Evolutionary conservation across 1,139 yeast genomes (phyloP).

Genomic region (Diutina catenulata): DNA sequence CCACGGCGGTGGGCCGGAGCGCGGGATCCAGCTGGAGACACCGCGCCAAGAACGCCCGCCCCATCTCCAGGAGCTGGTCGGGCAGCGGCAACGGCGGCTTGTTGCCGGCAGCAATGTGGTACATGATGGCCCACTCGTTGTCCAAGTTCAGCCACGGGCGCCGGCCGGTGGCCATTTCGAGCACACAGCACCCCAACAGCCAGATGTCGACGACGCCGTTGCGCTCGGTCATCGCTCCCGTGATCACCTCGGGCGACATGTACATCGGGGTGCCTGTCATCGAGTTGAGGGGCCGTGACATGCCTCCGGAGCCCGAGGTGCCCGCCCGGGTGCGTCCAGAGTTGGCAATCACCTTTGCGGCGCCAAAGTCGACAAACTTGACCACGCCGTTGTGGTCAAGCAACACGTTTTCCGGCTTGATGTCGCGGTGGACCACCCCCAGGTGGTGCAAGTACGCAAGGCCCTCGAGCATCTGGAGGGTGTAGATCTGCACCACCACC

Average conservation of each 20-base stretch:
- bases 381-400: slow-evolving; percentile 88
- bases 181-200: slow-evolving; percentile 74
- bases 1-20: slow-evolving; percentile 74
- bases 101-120: slow-evolving; percentile 94
- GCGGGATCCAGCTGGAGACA: slow-evolving; percentile 80
- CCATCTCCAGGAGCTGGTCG: slow-evolving; percentile 68
- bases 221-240: slow-evolving; percentile 57
- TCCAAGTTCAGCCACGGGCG: slow-evolving; percentile 88
- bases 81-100: slow-evolving; percentile 73
- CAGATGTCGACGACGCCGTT: slow-evolving; percentile 75
- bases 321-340: slow-evolving; percentile 36
- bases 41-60: slow-evolving; percentile 57
- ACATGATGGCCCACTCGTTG: slow-evolving; percentile 98
- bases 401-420: slow-evolving; percentile 88
- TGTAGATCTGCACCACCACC: slow-evolving; percentile 79
- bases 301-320: slow-evolving; percentile 6
- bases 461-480: slow-evolving; percentile 91
- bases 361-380: slow-evolving; percentile 94
- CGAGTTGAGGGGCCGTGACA: slow-evolving; percentile 23
- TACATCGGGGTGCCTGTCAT: slow-evolving; percentile 99
- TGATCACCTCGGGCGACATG: slow-evolving; percentile 95
- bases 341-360: slow-evolving; percentile 87
- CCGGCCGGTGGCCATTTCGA: slow-evolving; percentile 76
- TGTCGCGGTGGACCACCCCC: slow-evolving; percentile 95
- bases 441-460: slow-evolving; percentile 88